Conservation (phyloP, 2,329 filamentous ascomycete species). For the Penicillium sp. region DNA sequence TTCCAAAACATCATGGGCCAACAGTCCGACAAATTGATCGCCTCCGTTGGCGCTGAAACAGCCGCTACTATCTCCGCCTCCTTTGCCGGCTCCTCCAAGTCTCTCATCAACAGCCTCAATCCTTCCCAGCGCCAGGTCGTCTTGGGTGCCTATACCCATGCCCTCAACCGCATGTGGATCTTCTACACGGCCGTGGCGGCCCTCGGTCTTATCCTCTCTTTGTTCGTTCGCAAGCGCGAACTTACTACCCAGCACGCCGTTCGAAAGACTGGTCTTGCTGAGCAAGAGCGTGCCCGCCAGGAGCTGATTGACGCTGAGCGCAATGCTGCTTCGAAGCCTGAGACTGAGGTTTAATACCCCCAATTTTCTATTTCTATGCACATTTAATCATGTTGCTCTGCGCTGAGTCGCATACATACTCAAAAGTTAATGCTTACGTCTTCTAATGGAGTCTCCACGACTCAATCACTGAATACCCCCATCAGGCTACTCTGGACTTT, state of each 20-base stretch:
- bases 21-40: constrained; percentile 30
- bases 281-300: constrained; percentile 46
- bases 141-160: constrained; percentile 43
- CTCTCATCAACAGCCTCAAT: constrained; percentile 37
- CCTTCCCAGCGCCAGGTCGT: constrained; percentile 40
- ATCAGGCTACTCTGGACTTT: neutral
- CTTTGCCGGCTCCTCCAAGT: constrained; percentile 39
- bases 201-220: constrained; percentile 41
- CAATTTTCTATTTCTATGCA: neutral
- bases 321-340: constrained; percentile 71
- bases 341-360: constrained; percentile 15
- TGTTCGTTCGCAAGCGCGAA: constrained; percentile 40
- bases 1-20: constrained; percentile 42
- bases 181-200: constrained; percentile 47
- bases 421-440: neutral
- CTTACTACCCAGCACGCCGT: constrained; percentile 47
- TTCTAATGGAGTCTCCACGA: neutral
- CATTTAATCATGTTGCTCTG: neutral
- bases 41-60: constrained; percentile 32
- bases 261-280: constrained; percentile 47
- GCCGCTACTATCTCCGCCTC: constrained; percentile 29
- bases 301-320: constrained; percentile 45
- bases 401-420: neutral
- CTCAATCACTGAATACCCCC: neutral
- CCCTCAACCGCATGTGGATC: constrained; percentile 54